These are phyloP conservation scores for Gracilaria vermiculophylla DNA, from an alignment of 23 red algal species.

Conservation along the genomic window DNA sequence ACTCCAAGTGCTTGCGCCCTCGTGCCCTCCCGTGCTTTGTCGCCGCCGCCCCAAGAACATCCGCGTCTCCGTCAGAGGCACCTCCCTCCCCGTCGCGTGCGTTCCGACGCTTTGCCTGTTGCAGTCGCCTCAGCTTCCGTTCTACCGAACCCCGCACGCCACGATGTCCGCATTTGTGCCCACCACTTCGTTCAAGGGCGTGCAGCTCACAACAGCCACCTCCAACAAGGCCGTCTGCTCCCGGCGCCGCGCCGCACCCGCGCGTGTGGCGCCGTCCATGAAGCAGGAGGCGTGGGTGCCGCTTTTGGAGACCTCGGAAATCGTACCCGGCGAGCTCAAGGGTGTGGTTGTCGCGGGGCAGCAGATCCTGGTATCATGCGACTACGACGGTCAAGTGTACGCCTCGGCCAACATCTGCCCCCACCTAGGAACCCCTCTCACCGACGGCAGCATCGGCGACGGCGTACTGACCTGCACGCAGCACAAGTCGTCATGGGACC, in stretches of 20 bases:
- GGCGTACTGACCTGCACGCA: conserved; percentile 91
- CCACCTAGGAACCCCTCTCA: conserved; percentile 92
- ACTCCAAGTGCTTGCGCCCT: background rate
- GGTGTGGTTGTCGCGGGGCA: conserved; percentile 79
- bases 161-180: conserved; percentile 56
- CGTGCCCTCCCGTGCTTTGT: background rate
- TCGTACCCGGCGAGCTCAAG: conserved; percentile 88
- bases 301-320: conserved; percentile 76
- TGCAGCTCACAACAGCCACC: background rate
- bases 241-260: conserved; percentile 33
- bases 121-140: background rate
- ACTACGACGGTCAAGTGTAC: conserved; percentile 96
- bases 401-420: conserved; percentile 87
- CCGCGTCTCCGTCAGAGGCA: background rate
- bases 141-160: background rate
- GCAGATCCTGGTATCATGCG: conserved; percentile 84
- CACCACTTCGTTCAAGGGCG: conserved; percentile 25
- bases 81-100: background rate
- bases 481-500: conserved; percentile 93
- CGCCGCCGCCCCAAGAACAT: background rate
- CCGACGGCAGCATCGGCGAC: conserved; percentile 79
- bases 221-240: conserved; percentile 4
- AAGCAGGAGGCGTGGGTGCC: conserved; percentile 96
- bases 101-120: background rate
- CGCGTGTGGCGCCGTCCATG: conserved; percentile 41